A percentile compares a stretch with the other conserved stretches of the same genome.
These are phyloP conservation scores for Gaeumannomyces tritici DNA, from an alignment of 2,329 filamentous ascomycete genomes.

Conservation along the genomic window DNA sequence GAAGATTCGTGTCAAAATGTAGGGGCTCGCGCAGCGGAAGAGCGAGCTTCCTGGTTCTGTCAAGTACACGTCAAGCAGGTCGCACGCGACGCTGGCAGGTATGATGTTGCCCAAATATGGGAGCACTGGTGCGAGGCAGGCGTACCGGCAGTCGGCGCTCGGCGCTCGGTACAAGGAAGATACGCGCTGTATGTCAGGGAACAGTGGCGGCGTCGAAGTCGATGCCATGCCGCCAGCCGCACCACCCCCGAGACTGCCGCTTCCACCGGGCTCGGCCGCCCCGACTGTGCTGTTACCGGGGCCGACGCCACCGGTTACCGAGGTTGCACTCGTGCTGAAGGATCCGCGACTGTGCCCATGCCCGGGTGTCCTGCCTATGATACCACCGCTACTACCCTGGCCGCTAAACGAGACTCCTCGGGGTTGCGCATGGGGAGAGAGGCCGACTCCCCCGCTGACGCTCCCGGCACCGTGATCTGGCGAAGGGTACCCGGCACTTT, in stretches of 20 bases:
- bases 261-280: neutral
- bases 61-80: slow-evolving; percentile 38
- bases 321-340: slow-evolving; percentile 9
- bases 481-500: slow-evolving; percentile 18
- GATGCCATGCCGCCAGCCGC: neutral
- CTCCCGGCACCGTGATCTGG: slow-evolving; percentile 11
- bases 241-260: neutral
- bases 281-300: neutral
- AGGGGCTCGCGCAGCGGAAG: slow-evolving; percentile 34
- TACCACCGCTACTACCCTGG: too few species aligned
- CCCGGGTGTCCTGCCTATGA: neutral
- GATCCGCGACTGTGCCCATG: slow-evolving; percentile 7
- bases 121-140: slow-evolving; percentile 29
- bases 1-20: slow-evolving; percentile 35
- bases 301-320: neutral
- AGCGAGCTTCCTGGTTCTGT: slow-evolving; percentile 31
- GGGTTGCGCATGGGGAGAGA: neutral
- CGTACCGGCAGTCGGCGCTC: slow-evolving; percentile 24
- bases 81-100: slow-evolving; percentile 29
- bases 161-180: slow-evolving; percentile 16
- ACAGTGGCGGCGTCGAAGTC: neutral
- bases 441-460: neutral
- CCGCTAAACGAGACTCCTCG: neutral
- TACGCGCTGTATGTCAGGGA: slow-evolving; percentile 8
- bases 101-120: slow-evolving; percentile 28